Percentiles rank a stretch among this genome's conserved stretches.
phyloP scores from a whole-genome alignment of 192 early-diverging fungal species.

The Thamnidium elegans region DNA sequence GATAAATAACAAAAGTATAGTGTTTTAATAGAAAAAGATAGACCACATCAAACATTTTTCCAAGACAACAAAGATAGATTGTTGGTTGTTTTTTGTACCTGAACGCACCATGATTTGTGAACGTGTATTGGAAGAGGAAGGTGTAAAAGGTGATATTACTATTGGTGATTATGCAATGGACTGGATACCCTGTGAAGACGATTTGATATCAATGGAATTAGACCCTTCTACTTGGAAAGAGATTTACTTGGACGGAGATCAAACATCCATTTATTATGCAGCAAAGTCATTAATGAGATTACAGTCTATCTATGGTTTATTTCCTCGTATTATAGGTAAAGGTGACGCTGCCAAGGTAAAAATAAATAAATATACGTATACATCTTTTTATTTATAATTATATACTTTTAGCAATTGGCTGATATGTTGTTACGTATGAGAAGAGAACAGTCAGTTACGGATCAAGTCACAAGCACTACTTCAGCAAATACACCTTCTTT shows the following conservation, averaged over 20 bases:
- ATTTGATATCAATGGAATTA: conserved; percentile 87
- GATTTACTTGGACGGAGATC: conserved; percentile 81
- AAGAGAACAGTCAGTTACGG: conserved; percentile 63
- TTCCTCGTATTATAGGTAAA: conserved; percentile 90
- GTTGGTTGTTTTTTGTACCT: conserved; percentile 85
- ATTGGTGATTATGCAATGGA: conserved; percentile 90
- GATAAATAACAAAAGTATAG: conserved; percentile 21
- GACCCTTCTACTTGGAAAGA: conserved; percentile 75
- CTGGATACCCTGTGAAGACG: conserved; percentile 85
- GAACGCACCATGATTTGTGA: conserved; percentile 87
- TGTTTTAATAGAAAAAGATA: conserved; percentile 6
- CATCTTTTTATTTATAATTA: conserved; percentile 5
- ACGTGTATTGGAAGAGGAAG: conserved; percentile 90
- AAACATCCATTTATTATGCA: conserved; percentile 65
- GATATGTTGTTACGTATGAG: conserved; percentile 86
- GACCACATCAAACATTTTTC: conserved; percentile 33
- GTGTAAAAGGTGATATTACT: conserved; percentile 82
- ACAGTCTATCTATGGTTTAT: conserved; percentile 82
- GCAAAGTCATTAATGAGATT: conserved; percentile 87
- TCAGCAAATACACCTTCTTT: conserved; percentile 26
- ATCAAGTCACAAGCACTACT: conserved; percentile 45
- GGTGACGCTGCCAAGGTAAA: conserved; percentile 75
- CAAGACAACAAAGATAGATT: conserved; percentile 38
- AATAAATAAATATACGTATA: background rate
- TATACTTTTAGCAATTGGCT: conserved; percentile 45